Evolutionary conservation across 176 grass and related monocot genomes (phyloP).

Genomic region (Oryza australiensis): DNA sequence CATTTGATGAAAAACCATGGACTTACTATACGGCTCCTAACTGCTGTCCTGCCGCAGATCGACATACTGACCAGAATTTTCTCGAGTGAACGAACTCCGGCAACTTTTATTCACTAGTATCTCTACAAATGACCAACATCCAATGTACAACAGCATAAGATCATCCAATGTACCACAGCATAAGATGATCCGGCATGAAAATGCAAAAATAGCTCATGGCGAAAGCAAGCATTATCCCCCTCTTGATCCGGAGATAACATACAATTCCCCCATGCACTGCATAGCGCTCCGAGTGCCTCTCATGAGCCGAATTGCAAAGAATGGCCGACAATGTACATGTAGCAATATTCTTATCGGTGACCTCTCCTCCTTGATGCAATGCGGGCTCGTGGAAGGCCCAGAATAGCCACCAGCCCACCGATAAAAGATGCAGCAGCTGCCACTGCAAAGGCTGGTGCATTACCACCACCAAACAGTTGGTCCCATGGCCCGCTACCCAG

Average conservation of each 20-base stretch:
- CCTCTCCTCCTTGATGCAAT: conserved; percentile 51
- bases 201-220: conserved; percentile 22
- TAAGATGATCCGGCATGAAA: neutral
- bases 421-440: conserved; percentile 66
- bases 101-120: conserved; percentile 34
- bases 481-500: conserved; percentile 79
- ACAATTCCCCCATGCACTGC: neutral
- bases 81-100: neutral
- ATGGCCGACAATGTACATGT: conserved; percentile 33
- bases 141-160: neutral
- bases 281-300: neutral
- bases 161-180: neutral
- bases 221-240: neutral
- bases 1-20: neutral
- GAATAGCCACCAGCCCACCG: conserved; percentile 78
- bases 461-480: conserved; percentile 80
- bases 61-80: neutral
- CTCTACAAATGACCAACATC: neutral
- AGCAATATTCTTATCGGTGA: conserved; percentile 32
- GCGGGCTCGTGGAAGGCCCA: conserved; percentile 65
- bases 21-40: neutral
- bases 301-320: conserved; percentile 39
- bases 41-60: neutral
- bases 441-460: conserved; percentile 77
- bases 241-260: neutral